Base-by-base conservation (phyloP, 176 grass and related monocot species). In the Eragrostis nindensis region DNA sequence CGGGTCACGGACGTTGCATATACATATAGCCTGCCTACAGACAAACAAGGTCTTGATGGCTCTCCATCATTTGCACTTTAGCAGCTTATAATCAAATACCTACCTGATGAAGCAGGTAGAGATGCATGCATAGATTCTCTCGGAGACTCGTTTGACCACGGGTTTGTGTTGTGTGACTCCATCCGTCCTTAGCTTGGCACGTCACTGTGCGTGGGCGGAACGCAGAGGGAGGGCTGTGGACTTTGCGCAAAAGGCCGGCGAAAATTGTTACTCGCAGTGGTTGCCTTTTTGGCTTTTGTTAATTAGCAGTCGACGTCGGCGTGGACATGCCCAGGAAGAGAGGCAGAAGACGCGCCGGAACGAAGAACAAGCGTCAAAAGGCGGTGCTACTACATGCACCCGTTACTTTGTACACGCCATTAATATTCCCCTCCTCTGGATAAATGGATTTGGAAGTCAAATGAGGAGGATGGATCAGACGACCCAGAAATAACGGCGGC, bases 201-300 rank as follows among this genome's bases (percentile, higher is more conserved):
- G 61, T 80, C 45, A 53, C 10, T 27, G 32, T 40, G 48, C 18
- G 71, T n/a, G 16, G 27, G 18, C 52, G 25, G 68, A 71, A 49
- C 70, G 48, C 48, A 29, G 47, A 3, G n/a, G n/a, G n/a, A n/a
- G n/a, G 69, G 17, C 22, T 21, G 74, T 70, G 52, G 68, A 79
- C 57, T 36, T 68, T 30, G 45, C 67, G 36, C 17, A 65, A 73
- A 18, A 71, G 0, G 25, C 56, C 56, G 68, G 24, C 17, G 41
- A 71, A 24, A 3, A 12, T 32, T 30, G 11, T 0, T 11, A 24
- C 7, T 25, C 13, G 14, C 21, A 4, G 11, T 7, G 29, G 46
- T 39, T 63, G 26, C 19, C 26, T 5, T 41, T 17, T 40, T 52
- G 48, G 42, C 41, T 62, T 71, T 59, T 48, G 40, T 13, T 24